Conservation (phyloP, 257 asterid species). For the Fraxinus americana region DNA sequence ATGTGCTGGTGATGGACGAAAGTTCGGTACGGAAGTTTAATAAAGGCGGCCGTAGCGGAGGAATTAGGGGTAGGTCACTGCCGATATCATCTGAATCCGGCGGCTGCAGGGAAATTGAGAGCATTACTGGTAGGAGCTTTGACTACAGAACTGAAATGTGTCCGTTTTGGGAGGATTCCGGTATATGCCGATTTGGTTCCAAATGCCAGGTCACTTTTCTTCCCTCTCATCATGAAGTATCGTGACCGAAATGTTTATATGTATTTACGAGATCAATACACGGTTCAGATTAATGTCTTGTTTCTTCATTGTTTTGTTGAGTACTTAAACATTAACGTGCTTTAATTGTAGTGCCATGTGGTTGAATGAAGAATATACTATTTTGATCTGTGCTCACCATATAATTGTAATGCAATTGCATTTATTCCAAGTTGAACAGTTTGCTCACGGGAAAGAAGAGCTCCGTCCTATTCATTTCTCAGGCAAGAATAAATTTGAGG, state of each 20-base stretch:
- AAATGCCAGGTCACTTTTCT: not conserved
- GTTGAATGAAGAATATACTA: not conserved
- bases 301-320: not conserved
- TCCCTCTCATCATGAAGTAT: not conserved
- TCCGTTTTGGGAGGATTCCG: not conserved
- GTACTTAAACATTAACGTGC: not conserved
- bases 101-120: not conserved
- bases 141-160: not conserved
- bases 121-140: not conserved
- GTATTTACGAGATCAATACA: not conserved
- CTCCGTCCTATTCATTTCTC: not conserved
- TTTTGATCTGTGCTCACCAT: not conserved
- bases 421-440: not conserved
- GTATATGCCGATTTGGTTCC: not conserved
- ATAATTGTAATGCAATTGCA: not conserved
- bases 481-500: not conserved
- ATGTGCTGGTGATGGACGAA: too few species aligned
- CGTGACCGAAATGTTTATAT: not conserved
- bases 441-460: not conserved
- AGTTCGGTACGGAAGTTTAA: too few species aligned
- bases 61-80: not conserved
- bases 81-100: not conserved
- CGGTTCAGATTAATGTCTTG: not conserved
- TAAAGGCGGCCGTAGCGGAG: not conserved
- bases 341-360: not conserved